Percentiles rank a stretch among this genome's conserved stretches.
Evolutionary conservation across 495 filamentous ascomycete genomes (phyloP).

Genomic region (Friedmanniomyces endolithicus): DNA sequence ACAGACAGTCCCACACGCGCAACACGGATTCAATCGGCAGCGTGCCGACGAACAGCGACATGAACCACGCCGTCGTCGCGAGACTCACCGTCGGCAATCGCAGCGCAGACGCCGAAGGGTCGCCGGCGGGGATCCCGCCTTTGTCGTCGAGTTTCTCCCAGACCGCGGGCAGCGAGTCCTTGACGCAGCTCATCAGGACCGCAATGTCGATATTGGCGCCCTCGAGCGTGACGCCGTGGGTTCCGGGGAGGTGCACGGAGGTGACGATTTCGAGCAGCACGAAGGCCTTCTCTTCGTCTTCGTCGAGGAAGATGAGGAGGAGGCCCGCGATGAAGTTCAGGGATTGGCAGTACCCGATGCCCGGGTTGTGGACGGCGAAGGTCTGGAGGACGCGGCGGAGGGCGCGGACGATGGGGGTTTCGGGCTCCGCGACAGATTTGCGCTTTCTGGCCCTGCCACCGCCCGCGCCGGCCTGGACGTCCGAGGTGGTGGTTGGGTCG

Average conservation of each 20-base stretch:
- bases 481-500: constrained; percentile 30
- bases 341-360: constrained; percentile 90
- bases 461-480: constrained; percentile 20
- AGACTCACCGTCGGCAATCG: constrained; percentile 81
- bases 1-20: constrained; percentile 90
- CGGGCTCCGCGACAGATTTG: constrained; percentile 31
- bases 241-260: constrained; percentile 73
- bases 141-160: constrained; percentile 82
- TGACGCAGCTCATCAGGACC: constrained; percentile 75
- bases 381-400: constrained; percentile 78
- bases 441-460: constrained; percentile 10
- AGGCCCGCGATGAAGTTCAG: constrained; percentile 95
- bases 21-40: constrained; percentile 81
- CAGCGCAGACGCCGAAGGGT: constrained; percentile 28
- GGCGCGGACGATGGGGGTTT: constrained; percentile 66
- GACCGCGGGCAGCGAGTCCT: constrained; percentile 70
- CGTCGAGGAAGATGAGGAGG: constrained; percentile 80
- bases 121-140: constrained; percentile 36
- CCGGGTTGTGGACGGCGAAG: constrained; percentile 78
- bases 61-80: constrained; percentile 95
- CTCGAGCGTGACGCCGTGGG: constrained; percentile 83
- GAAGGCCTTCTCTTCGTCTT: constrained; percentile 70
- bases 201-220: constrained; percentile 91
- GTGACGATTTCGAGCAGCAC: constrained; percentile 93
- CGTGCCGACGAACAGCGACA: constrained; percentile 89